Evolutionary conservation across 352 stramenopile genomes (phyloP), one percentile per base, ranked within the genome.

Genomic region (Phytophthora boehmeriae): DNA sequence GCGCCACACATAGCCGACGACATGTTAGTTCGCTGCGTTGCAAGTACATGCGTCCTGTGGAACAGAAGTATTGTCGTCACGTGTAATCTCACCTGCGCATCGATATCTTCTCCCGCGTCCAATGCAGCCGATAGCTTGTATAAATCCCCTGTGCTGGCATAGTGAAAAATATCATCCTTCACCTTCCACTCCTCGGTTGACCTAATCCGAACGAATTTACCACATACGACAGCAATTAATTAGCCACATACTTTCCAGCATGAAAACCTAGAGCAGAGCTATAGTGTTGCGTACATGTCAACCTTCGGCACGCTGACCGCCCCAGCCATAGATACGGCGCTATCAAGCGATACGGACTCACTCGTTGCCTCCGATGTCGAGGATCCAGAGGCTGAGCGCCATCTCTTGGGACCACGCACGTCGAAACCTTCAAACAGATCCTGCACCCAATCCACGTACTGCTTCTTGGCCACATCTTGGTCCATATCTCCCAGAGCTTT

Each of bases 141-240:
- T 11, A 88, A 8, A 35, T 86, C 67, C 25, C 84, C 84, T 0
- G 71, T 93, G 56, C 82, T 91, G 0, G 84, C 81, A 49, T 81
- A 91, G 47, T 93, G 74, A 56, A 91, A 93, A 49, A 76, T 42
- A 55, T 91, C 83, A 30, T 91, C 76, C 11, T 77, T 78, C 34
- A 90, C 73, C 51, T 89, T 76, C 84, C 84, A 93, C 53, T 91
- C 84, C 17, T 86, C 78, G n/a, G 78, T 80, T n/a, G 84, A 80
- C 66, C 80, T 90, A 58, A 22, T 8, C 6, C 25, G 3, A 30
- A 6, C 6, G 6, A 28, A 49, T 39, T 45, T 16, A 1, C 14
- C 23, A 35, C 27, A 47, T 11, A 39, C 6, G 25, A 56, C 20
- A 36, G 11, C 23, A 48, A 34, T 38, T n/a, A 58, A n/a, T 30